Evolutionary conservation across 2,329 filamentous ascomycete species (phyloP).

Genomic region (Aspergillus sp.): DNA sequence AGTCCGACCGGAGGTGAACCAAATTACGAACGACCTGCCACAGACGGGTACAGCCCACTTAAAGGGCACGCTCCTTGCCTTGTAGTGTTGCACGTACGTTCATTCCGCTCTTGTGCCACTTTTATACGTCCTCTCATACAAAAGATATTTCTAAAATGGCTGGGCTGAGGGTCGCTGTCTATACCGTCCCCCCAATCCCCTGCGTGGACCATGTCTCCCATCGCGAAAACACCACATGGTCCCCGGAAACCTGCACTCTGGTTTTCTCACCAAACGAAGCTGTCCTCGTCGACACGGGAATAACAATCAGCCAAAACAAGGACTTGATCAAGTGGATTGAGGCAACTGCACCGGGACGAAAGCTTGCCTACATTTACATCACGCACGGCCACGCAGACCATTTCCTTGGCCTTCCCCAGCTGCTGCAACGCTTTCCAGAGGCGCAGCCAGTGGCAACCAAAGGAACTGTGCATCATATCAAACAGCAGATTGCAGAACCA

Average conservation of each 20-base stretch:
- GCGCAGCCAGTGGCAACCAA: conserved; percentile 7
- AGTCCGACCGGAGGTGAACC: too few species aligned
- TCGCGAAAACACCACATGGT: not conserved
- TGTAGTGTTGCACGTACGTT: too few species aligned
- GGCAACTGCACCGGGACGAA: conserved; percentile 25
- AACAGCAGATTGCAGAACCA: conserved; percentile 1
- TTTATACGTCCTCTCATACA: too few species aligned
- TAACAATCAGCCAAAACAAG: conserved; percentile 25
- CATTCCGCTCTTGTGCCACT: too few species aligned
- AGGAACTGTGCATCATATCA: not conserved
- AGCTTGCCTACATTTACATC: conserved; percentile 40
- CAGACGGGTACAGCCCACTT: too few species aligned
- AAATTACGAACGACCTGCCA: too few species aligned
- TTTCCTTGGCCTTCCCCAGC: not conserved
- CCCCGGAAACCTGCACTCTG: conserved; percentile 16
- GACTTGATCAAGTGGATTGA: conserved; percentile 39
- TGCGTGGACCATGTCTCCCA: not conserved
- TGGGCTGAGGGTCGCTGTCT: too few species aligned
- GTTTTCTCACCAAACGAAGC: conserved; percentile 30
- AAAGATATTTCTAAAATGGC: too few species aligned
- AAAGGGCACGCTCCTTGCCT: too few species aligned
- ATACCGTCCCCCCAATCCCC: not conserved
- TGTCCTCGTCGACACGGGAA: conserved; percentile 41
- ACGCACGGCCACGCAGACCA: conserved; percentile 42
- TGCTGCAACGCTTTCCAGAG: not conserved